Evolutionary conservation across 2,329 filamentous ascomycete genomes (phyloP), one percentile per base, ranked within the genome.

Genomic region (Xylaria hypoxylon): DNA sequence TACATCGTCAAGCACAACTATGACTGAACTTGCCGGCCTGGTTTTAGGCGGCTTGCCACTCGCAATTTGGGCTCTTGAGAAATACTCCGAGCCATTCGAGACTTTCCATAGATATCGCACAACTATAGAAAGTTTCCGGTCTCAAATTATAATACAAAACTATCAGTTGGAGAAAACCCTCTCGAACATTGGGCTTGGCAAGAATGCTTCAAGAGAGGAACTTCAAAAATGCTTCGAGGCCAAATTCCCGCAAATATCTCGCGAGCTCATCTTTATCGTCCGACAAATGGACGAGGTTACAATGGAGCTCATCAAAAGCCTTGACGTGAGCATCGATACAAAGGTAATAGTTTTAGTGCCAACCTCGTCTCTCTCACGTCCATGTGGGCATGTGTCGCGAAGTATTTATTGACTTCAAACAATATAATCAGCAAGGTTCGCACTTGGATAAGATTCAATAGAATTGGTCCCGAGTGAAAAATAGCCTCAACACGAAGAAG

Each of bases 401-500:
- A 55, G 24, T 10, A 28, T 11, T 50, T 42, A 40, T 35, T 50
- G 19, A 59, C 33, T 40, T 50, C 7, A 56, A 44, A 44, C 24
- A 11, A 59, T 50, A 17, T 22, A 28, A 40, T 50, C n/a, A 59
- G 56, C 44, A 28, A 59, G 51, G 48, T 38, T 38, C 31, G 5
- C 40, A 31, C 8, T 48, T 22, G 3, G 44, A 56, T 1, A 56
- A 48, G 50, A 38, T 22, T 15, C 59, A 47, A 22, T 62, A 42
- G 51, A 62, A 48, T 33, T 62, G 59, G 51, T 48, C 51, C 10
- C 40, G 59, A n/a, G 59, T 62, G 24, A 62, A 56, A 56, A 24
- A 56, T 19, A 56, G 59, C 42, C 40, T 62, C 5, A 17, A 26
- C 51, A 62, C 59, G 19, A 62, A 50, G 28, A 62, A 62, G 33